These are phyloP conservation scores for Volvox carteri DNA, from an alignment of 163 green algal genomes.

Conservation along the genomic window DNA sequence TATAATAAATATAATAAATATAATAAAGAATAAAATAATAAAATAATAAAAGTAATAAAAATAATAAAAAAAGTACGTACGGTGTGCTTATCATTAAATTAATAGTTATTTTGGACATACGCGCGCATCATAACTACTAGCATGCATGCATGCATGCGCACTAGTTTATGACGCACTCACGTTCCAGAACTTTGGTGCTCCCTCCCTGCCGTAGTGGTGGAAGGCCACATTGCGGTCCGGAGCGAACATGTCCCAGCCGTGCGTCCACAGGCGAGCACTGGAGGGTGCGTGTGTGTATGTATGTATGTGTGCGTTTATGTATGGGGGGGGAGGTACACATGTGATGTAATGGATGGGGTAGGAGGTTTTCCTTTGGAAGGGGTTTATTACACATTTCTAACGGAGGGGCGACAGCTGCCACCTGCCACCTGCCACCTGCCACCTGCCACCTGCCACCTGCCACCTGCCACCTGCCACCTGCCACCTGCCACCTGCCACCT, in stretches of 20 bases:
- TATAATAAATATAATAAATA: neutral
- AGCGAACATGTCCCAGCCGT: conserved; percentile 23
- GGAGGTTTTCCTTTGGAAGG: too few species aligned
- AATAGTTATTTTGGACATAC: too few species aligned
- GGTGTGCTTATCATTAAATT: neutral
- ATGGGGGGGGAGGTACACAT: too few species aligned
- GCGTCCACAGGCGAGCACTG: conserved; percentile 45
- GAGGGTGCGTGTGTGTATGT: too few species aligned
- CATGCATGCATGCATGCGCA: neutral
- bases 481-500: too few species aligned
- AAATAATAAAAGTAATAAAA: neutral
- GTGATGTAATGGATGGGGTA: too few species aligned
- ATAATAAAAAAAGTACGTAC: neutral
- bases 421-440: too few species aligned
- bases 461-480: too few species aligned
- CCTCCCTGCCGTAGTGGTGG: conserved; percentile 23
- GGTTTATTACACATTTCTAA: too few species aligned
- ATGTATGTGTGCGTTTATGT: too few species aligned
- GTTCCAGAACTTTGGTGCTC: conserved; percentile 14
- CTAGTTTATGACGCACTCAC: neutral
- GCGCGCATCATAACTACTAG: neutral
- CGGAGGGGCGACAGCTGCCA: too few species aligned
- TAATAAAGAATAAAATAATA: neutral
- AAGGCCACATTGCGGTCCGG: conserved; percentile 46
- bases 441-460: too few species aligned